Conservation (phyloP, 1,284 basidiomycete genomes). For the Stygiomarasmius scandens region DNA sequence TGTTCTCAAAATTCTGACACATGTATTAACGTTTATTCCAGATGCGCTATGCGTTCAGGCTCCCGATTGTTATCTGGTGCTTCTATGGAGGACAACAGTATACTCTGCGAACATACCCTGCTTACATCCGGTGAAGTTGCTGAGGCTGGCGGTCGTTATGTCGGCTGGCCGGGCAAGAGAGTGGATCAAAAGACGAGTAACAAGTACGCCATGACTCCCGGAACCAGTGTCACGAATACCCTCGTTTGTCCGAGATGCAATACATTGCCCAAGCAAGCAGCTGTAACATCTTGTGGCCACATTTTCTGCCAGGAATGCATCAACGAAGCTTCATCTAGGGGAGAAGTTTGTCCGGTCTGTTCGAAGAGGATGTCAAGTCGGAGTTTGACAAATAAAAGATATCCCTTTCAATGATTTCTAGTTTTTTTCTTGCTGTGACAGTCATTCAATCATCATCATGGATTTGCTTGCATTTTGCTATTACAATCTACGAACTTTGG, state of each 20-base stretch:
- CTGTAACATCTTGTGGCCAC: slow-evolving; percentile 28
- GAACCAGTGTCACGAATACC: not conserved
- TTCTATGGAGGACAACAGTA: slow-evolving; percentile 49
- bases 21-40: too few species aligned
- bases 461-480: not conserved
- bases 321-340: not conserved
- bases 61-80: slow-evolving; percentile 52
- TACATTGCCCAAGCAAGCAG: slow-evolving; percentile 19
- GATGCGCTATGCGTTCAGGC: slow-evolving; percentile 45
- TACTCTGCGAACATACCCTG: slow-evolving; percentile 51
- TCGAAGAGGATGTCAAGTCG: not conserved
- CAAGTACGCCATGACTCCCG: not conserved
- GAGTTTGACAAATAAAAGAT: not conserved
- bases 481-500: not conserved
- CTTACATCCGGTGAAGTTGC: slow-evolving; percentile 50
- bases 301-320: slow-evolving; percentile 27
- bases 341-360: not conserved
- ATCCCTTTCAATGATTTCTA: not conserved
- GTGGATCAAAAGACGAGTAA: not conserved
- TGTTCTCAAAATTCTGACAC: too few species aligned
- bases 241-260: slow-evolving; percentile 22
- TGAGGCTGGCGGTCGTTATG: slow-evolving; percentile 40
- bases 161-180: slow-evolving; percentile 44
- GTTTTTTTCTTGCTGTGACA: not conserved
- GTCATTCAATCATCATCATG: not conserved